phyloP scores from a whole-genome alignment of 345 rosid species.

The Psidium friedrichsthalianum region DNA sequence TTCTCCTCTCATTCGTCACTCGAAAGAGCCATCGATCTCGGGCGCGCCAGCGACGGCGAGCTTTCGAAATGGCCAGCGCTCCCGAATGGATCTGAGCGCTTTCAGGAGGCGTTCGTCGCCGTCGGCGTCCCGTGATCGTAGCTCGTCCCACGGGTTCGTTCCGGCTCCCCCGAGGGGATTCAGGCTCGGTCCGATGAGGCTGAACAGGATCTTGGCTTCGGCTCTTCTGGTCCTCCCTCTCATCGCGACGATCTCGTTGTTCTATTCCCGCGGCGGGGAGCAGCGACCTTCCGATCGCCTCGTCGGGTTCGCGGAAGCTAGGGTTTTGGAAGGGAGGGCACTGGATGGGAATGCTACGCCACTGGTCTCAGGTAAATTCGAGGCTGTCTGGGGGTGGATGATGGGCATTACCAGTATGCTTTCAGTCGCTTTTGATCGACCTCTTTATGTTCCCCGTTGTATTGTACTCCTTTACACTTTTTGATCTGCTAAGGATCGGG shows the following conservation, averaged over 20 bases:
- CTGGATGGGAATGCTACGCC: slow-evolving; percentile 7
- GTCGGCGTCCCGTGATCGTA: slow-evolving; percentile 8
- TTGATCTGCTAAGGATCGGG: neutral
- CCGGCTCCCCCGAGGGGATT: slow-evolving; percentile 10
- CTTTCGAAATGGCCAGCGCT: neutral
- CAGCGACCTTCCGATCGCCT: slow-evolving; percentile 16
- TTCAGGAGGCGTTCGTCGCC: slow-evolving; percentile 29
- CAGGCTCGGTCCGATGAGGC: slow-evolving; percentile 19
- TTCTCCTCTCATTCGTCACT: neutral
- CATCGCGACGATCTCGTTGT: slow-evolving; percentile 1
- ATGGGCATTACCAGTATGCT: neutral
- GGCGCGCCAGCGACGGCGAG: neutral
- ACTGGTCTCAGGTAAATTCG: neutral
- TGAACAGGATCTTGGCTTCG: slow-evolving; percentile 26
- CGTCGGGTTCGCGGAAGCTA: slow-evolving; percentile 30
- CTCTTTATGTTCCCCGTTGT: neutral
- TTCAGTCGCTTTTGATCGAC: neutral
- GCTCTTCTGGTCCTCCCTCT: slow-evolving; percentile 23
- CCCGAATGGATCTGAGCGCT: slow-evolving; percentile 36
- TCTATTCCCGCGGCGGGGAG: slow-evolving; percentile 1
- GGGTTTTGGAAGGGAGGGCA: slow-evolving; percentile 19
- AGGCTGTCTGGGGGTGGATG: neutral
- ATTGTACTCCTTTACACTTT: neutral
- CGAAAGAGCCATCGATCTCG: neutral
- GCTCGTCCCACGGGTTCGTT: slow-evolving; percentile 10